A percentile compares a stretch with the other conserved stretches of the same genome.
These are phyloP conservation scores for Rhodotorula toruloides DNA, from an alignment of 768 basidiomycete species.

Conservation along the genomic window DNA sequence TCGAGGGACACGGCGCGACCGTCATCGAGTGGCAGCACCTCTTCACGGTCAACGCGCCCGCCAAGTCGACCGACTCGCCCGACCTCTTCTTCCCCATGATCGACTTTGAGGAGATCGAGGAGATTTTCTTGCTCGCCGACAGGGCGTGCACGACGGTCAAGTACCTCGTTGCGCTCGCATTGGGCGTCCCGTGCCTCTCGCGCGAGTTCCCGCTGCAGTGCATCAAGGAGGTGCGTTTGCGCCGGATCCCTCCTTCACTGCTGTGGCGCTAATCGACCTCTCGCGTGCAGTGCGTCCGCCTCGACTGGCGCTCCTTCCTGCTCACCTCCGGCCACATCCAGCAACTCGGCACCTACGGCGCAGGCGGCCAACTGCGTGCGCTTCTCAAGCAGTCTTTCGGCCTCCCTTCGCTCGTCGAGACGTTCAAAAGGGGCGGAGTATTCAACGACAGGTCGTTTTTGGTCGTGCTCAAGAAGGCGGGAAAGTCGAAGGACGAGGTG, in stretches of 20 bases:
- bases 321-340: constrained; percentile 55
- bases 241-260: not conserved
- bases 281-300: constrained; percentile 34
- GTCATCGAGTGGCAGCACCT: constrained; percentile 35
- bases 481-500: constrained; percentile 35
- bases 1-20: constrained; percentile 33
- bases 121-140: constrained; percentile 43
- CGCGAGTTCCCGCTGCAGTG: not conserved
- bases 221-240: constrained; percentile 53
- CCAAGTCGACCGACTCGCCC: not conserved
- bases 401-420: constrained; percentile 48
- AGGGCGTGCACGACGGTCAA: constrained; percentile 67
- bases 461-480: constrained; percentile 47
- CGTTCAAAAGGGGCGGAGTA: constrained; percentile 46
- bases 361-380: constrained; percentile 42
- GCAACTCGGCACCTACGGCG: constrained; percentile 38
- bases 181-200: constrained; percentile 74
- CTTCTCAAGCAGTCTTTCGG: constrained; percentile 55
- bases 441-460: constrained; percentile 51
- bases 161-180: constrained; percentile 71
- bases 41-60: constrained; percentile 10
- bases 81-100: not conserved
- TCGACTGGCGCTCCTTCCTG: constrained; percentile 63
- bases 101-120: constrained; percentile 23
- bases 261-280: not conserved